Base-by-base conservation (phyloP, 2,329 filamentous ascomycete genomes). In the Aspergillus novofumigatus region DNA sequence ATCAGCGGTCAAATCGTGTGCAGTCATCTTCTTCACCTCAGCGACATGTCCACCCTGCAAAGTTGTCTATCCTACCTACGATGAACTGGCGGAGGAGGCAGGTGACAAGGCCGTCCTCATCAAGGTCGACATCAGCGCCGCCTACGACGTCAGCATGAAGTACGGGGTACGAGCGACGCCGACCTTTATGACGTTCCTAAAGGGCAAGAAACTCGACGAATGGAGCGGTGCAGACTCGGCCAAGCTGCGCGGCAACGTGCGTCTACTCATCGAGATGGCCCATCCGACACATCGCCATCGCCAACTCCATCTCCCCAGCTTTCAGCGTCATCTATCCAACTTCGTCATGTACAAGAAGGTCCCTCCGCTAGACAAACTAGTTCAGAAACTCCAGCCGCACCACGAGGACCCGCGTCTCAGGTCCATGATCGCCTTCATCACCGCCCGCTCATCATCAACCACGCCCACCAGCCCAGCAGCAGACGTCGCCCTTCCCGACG, bases 1-100 rank as follows among this genome's bases (percentile, higher is more conserved):
- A 0, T 76, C 77, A 1, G 88, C 89, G 0, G 80, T 80, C 28
- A 79, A 82, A 4, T 86, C 88, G 0, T 91, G 88, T 59, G 90
- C 90, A 0, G 84, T 93, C 41, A 82, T 97, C 56, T 97, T 97
- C 79, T 97, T 97, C 77, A 97, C 93, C 0, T 96, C 91, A 3
- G 84, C 89, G 2, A 94, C 88, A 2, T 97, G 92, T 69, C 83
- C 86, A 0, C 92, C 92, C 0, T 97, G 93, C 81, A 93, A 89
- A 72, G 76, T 85, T 17, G 82, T 93, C 2, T 95, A 96, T 66
- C 91, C 92, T 1, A 75, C 87, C 0, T 97, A 91, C 67, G 89
- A 95, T 59, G 81, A 90, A 62, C 79, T 97, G 0, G 92, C 92
- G 1, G 84, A 83, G 26, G 88, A 95, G 69, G 81, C 87, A 28